Conservation (phyloP, 208 protist species). For the Wallacemonas sp. region DNA sequence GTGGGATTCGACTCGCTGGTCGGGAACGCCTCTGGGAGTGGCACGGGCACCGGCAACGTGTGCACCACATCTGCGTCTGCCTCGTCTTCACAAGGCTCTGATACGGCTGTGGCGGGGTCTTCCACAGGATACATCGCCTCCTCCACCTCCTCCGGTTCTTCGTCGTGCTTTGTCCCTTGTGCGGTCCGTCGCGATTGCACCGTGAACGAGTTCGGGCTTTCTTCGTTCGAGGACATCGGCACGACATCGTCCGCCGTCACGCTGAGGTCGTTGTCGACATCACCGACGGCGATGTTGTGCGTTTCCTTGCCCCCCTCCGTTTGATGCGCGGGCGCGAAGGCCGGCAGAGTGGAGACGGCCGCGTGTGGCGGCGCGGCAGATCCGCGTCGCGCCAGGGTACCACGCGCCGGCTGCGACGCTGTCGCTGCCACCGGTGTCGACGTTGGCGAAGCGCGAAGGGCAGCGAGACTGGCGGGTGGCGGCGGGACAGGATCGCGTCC, state of each 20-base stretch:
- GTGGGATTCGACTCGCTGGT: background rate
- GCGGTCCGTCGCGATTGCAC: no score
- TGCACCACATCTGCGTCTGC: background rate
- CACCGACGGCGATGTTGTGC: background rate
- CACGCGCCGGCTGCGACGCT: no score
- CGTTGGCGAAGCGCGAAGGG: background rate
- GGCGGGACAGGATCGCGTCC: background rate
- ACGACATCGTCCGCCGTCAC: background rate
- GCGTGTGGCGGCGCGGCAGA: no score
- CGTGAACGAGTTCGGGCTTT: background rate
- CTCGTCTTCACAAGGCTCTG: background rate
- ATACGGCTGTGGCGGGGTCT: no score
- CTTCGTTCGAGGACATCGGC: background rate
- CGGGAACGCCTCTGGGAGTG: background rate
- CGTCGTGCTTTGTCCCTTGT: no score
- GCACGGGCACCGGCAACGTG: background rate
- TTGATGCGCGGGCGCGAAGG: no score
- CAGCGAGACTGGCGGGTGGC: conserved; percentile 4
- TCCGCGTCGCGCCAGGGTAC: no score
- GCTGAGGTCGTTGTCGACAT: background rate
- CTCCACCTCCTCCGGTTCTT: background rate
- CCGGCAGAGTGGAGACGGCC: no score
- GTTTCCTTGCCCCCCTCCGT: no score
- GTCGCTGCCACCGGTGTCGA: no score
- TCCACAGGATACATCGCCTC: background rate